Evolutionary conservation across 2,329 filamentous ascomycete genomes (phyloP).

Genomic region (Xylaria polymorpha): DNA sequence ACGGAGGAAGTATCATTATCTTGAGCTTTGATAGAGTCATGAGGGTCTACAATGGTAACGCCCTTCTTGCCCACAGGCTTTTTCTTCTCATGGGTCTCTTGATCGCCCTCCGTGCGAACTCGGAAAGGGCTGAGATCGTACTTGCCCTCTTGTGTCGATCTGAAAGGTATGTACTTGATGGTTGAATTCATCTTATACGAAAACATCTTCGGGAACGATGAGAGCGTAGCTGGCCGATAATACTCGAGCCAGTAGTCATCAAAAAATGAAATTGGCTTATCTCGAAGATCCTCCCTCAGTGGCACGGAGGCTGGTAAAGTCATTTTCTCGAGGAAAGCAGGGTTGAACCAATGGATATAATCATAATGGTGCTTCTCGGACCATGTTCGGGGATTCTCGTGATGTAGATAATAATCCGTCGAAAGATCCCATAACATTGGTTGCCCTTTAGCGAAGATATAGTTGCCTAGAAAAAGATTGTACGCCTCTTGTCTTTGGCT

Average conservation of each 20-base stretch:
- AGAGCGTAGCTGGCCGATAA: slow-evolving; percentile 87
- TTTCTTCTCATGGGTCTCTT: slow-evolving; percentile 70
- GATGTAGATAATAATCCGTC: slow-evolving; percentile 96
- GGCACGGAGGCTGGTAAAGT: slow-evolving; percentile 63
- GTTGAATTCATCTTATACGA: slow-evolving; percentile 92
- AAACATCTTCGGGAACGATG: slow-evolving; percentile 92
- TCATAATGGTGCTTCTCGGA: slow-evolving; percentile 70
- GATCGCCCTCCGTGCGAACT: slow-evolving; percentile 74
- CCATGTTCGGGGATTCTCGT: slow-evolving; percentile 82
- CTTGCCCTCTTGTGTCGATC: slow-evolving; percentile 75
- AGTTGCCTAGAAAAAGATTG: slow-evolving; percentile 96
- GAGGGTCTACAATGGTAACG: slow-evolving; percentile 75
- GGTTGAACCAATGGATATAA: slow-evolving; percentile 92
- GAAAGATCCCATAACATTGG: slow-evolving; percentile 97
- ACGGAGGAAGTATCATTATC: slow-evolving; percentile 58
- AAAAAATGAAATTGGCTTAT: slow-evolving; percentile 69
- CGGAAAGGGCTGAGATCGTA: slow-evolving; percentile 92
- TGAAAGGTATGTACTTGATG: slow-evolving; percentile 82
- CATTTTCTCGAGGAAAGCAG: slow-evolving; percentile 74
- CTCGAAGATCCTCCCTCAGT: slow-evolving; percentile 52
- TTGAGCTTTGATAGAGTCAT: slow-evolving; percentile 52
- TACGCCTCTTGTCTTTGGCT: slow-evolving; percentile 98
- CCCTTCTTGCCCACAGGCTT: slow-evolving; percentile 68
- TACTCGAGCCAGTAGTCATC: slow-evolving; percentile 99
- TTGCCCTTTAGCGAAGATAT: slow-evolving; percentile 85